Evolutionary conservation across 169 alveolate genomes (phyloP).

Genomic region (Plasmodium relictum): DNA sequence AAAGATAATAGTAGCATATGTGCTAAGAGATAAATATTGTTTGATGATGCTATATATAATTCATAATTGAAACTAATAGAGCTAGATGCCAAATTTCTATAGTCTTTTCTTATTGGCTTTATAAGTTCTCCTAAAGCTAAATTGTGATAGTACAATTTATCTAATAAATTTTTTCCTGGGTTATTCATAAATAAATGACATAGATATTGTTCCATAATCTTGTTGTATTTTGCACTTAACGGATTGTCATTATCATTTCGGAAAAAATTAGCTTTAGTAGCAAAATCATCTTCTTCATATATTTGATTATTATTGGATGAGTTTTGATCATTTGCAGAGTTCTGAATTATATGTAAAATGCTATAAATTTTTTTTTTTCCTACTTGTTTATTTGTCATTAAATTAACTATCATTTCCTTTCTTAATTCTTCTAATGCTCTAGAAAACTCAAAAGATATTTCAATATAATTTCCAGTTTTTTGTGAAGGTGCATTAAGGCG

Average conservation of each 20-base stretch:
- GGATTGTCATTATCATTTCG: conserved; percentile 16
- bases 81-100: conserved; percentile 12
- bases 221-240: conserved; percentile 43
- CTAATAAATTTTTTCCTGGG: conserved; percentile 46
- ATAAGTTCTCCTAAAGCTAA: conserved; percentile 65
- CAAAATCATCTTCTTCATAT: conserved; percentile 22
- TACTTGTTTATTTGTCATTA: conserved; percentile 6
- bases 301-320: neutral
- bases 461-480: conserved; percentile 30
- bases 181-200: conserved; percentile 63
- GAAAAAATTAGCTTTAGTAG: conserved; percentile 14
- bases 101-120: conserved; percentile 45
- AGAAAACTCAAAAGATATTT: conserved; percentile 49
- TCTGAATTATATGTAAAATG: conserved; percentile 24
- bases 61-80: conserved; percentile 46
- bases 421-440: conserved; percentile 64
- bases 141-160: conserved; percentile 44
- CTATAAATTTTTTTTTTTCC: conserved; percentile 8
- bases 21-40: conserved; percentile 54
- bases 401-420: conserved; percentile 10
- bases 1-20: conserved; percentile 55
- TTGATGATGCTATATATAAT: conserved; percentile 34
- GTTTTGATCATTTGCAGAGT: conserved; percentile 27
- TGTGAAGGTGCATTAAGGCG: conserved; percentile 8
- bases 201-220: conserved; percentile 31